Percentiles rank a stretch among this genome's conserved stretches.
These are phyloP conservation scores for Thinopyrum elongatum DNA, from an alignment of 176 grass and related monocot genomes.

Conservation along the genomic window DNA sequence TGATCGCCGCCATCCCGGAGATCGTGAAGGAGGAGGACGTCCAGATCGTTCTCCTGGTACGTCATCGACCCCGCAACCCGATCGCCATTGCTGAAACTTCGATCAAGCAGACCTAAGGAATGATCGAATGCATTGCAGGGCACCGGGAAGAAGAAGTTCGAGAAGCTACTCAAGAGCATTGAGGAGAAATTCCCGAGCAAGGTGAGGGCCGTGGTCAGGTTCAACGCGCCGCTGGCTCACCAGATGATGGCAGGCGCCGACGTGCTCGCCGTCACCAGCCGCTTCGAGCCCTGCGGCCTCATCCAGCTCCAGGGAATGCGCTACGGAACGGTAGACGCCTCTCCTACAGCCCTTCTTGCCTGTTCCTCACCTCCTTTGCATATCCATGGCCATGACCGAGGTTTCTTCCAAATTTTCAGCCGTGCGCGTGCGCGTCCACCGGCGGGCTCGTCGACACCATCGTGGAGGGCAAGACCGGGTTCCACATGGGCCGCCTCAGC, in stretches of 20 bases:
- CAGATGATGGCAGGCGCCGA: conserved; percentile 91
- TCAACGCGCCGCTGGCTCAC: conserved; percentile 84
- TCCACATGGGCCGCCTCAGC: conserved; percentile 85
- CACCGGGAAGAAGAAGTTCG: conserved; percentile 94
- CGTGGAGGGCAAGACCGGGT: conserved; percentile 82
- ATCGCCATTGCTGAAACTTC: neutral
- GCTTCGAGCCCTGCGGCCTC: conserved; percentile 94
- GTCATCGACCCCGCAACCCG: neutral
- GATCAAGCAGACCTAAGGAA: too few species aligned
- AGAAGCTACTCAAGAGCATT: conserved; percentile 43
- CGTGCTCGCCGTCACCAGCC: conserved; percentile 65
- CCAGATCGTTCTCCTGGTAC: conserved; percentile 84
- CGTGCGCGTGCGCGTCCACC: conserved; percentile 60
- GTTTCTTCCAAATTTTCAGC: conserved; percentile 32
- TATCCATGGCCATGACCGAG: neutral
- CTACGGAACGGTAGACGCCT: conserved; percentile 64
- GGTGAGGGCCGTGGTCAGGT: conserved; percentile 79
- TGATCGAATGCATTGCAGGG: conserved; percentile 36
- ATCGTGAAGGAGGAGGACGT: conserved; percentile 62
- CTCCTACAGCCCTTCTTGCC: neutral
- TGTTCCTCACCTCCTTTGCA: neutral
- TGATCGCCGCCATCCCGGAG: conserved; percentile 70
- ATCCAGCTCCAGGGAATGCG: conserved; percentile 96
- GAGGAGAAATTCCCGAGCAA: conserved; percentile 69
- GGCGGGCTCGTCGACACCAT: conserved; percentile 90